Conservation (phyloP, 2,329 filamentous ascomycete genomes). For the Aspergillus calidoustus region DNA sequence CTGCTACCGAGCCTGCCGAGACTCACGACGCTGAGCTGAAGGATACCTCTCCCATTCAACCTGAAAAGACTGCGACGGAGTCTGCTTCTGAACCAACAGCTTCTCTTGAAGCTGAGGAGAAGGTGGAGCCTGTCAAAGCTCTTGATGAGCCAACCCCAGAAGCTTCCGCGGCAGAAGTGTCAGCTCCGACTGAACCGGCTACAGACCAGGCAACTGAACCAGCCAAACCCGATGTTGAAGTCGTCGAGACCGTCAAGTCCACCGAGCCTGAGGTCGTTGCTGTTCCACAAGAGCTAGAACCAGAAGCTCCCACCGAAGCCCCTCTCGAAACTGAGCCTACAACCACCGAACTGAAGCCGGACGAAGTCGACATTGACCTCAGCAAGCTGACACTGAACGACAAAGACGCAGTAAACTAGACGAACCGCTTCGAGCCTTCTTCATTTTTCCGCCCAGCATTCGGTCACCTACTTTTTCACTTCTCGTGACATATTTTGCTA, state of each 20-base stretch:
- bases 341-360: constrained; percentile 21
- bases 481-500: constrained; percentile 26
- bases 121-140: constrained; percentile 16
- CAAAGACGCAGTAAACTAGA: constrained; percentile 10
- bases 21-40: background rate
- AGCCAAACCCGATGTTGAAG: background rate
- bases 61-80: background rate
- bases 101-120: constrained; percentile 12
- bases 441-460: constrained; percentile 5
- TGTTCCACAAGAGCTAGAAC: background rate
- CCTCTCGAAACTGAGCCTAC: background rate
- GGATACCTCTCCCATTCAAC: background rate
- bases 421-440: background rate
- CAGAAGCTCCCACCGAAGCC: constrained; percentile 13
- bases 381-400: constrained; percentile 29
- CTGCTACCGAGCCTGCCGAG: background rate
- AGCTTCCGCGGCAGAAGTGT: background rate
- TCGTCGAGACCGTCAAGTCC: constrained; percentile 6
- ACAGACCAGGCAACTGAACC: constrained; percentile 1
- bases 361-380: constrained; percentile 33
- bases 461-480: constrained; percentile 5
- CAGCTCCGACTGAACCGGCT: constrained; percentile 2
- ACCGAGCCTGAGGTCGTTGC: constrained; percentile 13
- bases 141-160: constrained; percentile 6
- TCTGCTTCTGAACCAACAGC: background rate